These are phyloP conservation scores for Teratosphaeria epicoccoides DNA, from an alignment of 2,329 filamentous ascomycete genomes.

Conservation along the genomic window DNA sequence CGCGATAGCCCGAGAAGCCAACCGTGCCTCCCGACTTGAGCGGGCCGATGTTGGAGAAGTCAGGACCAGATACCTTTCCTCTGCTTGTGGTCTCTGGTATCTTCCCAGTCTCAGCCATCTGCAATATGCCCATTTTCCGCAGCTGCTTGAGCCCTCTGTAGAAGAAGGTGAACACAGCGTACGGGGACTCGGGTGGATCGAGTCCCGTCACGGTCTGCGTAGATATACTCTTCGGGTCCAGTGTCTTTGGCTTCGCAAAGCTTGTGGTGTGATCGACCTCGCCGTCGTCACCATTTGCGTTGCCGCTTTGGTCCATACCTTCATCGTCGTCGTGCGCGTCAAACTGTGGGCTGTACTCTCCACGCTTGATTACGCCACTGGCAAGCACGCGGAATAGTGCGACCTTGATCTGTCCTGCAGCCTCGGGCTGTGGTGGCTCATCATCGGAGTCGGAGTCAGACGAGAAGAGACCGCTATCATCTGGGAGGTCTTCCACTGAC, in stretches of 20 bases:
- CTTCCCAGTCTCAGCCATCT: conserved; percentile 16
- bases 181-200: conserved; percentile 89
- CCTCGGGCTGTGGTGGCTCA: conserved; percentile 79
- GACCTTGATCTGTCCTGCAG: conserved; percentile 95
- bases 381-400: conserved; percentile 91
- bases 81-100: conserved; percentile 42
- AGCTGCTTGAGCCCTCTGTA: conserved; percentile 93
- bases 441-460: conserved; percentile 65
- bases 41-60: conserved; percentile 75
- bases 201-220: conserved; percentile 99
- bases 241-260: conserved; percentile 89
- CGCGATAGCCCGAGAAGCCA: conserved; percentile 76
- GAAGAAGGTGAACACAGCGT: conserved; percentile 94
- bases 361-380: conserved; percentile 93
- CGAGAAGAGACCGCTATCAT: conserved; percentile 53
- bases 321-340: conserved; percentile 94
- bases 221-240: conserved; percentile 94
- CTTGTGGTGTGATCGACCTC: conserved; percentile 94
- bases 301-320: conserved; percentile 40
- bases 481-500: conserved; percentile 59
- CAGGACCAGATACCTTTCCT: conserved; percentile 69
- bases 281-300: conserved; percentile 50
- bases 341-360: conserved; percentile 95
- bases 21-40: conserved; percentile 80
- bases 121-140: conserved; percentile 86